A percentile compares a stretch with the other conserved stretches of the same genome.
Conservation (phyloP, 2,329 filamentous ascomycete genomes). For the Lachnellula hyalina region DNA sequence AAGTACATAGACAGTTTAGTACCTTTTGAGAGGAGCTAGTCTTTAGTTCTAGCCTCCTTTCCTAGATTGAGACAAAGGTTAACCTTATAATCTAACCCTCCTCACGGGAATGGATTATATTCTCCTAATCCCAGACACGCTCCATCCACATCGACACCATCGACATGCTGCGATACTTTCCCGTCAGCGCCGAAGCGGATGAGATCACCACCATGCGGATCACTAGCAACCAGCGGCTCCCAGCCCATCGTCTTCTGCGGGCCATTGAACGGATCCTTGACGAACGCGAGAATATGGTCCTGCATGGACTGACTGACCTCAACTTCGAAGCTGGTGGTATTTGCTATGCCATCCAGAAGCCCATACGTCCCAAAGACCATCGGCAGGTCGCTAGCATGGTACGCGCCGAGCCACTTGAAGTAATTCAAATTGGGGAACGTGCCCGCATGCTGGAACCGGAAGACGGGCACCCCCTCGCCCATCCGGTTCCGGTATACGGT, state of each 20-base stretch:
- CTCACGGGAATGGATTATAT: constrained; percentile 5
- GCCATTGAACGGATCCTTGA: constrained; percentile 4
- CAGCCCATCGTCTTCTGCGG: constrained; percentile 1
- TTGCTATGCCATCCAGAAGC: constrained; percentile 24
- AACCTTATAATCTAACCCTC: neutral
- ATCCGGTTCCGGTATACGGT: neutral
- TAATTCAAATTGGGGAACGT: neutral
- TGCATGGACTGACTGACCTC: constrained; percentile 25
- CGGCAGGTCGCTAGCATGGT: neutral
- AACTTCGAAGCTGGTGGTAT: constrained; percentile 25
- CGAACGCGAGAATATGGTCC: constrained; percentile 15
- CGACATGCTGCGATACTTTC: neutral
- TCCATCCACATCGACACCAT: neutral
- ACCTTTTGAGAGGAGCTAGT: neutral
- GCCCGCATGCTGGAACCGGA: neutral
- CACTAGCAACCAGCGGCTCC: neutral
- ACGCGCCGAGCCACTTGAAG: neutral
- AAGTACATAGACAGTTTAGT: neutral
- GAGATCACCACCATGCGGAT: constrained; percentile 1
- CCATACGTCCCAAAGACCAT: constrained; percentile 30
- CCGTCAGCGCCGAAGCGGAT: constrained; percentile 2
- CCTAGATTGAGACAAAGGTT: neutral
- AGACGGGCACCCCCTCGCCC: neutral
- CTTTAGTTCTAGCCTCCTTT: neutral
- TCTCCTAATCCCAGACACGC: neutral